A percentile compares a stretch with the other conserved stretches of the same genome.
Evolutionary conservation across 257 asterid species (phyloP).

Genomic region (Petunia secreta): DNA sequence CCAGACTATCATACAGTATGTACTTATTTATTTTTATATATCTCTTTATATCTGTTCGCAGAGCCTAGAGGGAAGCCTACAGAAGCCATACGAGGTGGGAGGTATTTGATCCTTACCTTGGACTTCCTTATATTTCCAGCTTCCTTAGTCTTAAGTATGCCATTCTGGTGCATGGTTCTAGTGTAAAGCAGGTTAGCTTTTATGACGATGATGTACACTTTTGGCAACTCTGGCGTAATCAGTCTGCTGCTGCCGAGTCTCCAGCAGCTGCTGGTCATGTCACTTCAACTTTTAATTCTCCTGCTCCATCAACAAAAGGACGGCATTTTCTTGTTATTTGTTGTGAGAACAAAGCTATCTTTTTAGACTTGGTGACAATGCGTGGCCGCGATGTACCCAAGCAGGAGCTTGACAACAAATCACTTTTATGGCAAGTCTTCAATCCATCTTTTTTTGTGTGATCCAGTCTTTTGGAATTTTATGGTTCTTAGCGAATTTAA

Average conservation of each 20-base stretch:
- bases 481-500: constrained; percentile 5
- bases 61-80: constrained; percentile 91
- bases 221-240: constrained; percentile 93
- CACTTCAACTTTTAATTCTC: constrained; percentile 80
- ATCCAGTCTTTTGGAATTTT: not conserved
- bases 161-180: constrained; percentile 49
- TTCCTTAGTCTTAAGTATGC: constrained; percentile 39
- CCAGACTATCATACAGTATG: not conserved
- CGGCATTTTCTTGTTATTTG: constrained; percentile 97
- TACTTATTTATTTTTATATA: not conserved
- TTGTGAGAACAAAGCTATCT: constrained; percentile 96
- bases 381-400: constrained; percentile 99
- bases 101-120: constrained; percentile 52
- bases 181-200: constrained; percentile 99
- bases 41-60: constrained; percentile 36
- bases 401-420: constrained; percentile 93
- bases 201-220: constrained; percentile 93
- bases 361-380: constrained; percentile 97
- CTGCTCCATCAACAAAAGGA: constrained; percentile 94
- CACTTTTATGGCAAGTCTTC: constrained; percentile 78
- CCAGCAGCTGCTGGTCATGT: constrained; percentile 80
- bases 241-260: constrained; percentile 95
- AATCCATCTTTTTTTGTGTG: constrained; percentile 20
- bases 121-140: not conserved
- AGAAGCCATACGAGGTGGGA: constrained; percentile 98